These are phyloP conservation scores for Coniochaeta hoffmannii DNA, from an alignment of 2,329 filamentous ascomycete species.

Conservation along the genomic window DNA sequence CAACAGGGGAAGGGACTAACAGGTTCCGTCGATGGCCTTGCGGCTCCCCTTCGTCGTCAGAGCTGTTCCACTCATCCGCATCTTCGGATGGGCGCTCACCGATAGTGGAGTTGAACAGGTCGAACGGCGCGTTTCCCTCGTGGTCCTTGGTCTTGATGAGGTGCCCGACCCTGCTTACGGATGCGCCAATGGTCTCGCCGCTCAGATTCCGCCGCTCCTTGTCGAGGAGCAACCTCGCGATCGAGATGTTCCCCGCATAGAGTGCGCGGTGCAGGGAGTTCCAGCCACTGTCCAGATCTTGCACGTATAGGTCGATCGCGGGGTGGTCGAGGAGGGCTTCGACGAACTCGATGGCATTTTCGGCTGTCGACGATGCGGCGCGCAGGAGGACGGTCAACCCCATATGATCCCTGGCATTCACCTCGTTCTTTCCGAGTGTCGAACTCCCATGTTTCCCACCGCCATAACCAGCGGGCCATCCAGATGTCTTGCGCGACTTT, in stretches of 20 bases:
- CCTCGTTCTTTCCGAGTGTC: constrained; percentile 50
- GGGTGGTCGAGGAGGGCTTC: constrained; percentile 74
- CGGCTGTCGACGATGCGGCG: constrained; percentile 66
- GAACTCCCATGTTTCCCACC: constrained; percentile 36
- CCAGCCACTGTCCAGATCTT: constrained; percentile 92
- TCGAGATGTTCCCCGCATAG: constrained; percentile 81
- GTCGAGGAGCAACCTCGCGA: constrained; percentile 74
- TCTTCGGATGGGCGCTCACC: constrained; percentile 46
- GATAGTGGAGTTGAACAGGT: constrained; percentile 85
- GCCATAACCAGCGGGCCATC: constrained; percentile 33
- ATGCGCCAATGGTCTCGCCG: constrained; percentile 51
- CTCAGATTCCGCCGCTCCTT: constrained; percentile 62
- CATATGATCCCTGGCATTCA: constrained; percentile 77
- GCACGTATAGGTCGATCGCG: constrained; percentile 74
- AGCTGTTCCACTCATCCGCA: constrained; percentile 25
- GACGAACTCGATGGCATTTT: constrained; percentile 67
- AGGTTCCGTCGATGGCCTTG: constrained; percentile 17
- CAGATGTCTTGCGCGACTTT: constrained; percentile 48
- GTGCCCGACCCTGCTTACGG: constrained; percentile 57
- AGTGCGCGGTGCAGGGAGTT: constrained; percentile 87
- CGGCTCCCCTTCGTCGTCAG: constrained; percentile 49
- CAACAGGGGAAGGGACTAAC: constrained; percentile 13
- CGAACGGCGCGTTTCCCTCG: constrained; percentile 90
- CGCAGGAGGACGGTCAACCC: constrained; percentile 82
- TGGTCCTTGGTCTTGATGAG: constrained; percentile 93